Percentiles rank a stretch among this genome's conserved stretches.
Conservation (phyloP, 1,139 yeast species). For the Blastobotrys arbuscula region DNA sequence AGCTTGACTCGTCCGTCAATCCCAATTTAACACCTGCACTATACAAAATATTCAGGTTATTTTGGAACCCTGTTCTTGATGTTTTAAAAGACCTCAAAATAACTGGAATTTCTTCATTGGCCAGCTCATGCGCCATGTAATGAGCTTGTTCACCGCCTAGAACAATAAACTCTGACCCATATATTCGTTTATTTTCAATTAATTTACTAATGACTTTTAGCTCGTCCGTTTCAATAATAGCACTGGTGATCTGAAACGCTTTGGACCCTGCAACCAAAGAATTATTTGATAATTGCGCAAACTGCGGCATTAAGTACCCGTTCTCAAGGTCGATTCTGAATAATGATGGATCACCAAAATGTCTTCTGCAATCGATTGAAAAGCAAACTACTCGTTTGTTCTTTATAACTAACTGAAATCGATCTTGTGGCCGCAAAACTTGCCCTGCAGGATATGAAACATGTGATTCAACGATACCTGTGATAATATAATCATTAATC, state of each 20-base stretch:
- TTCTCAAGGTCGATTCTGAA: constrained; percentile 1
- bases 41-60: constrained; percentile 1
- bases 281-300: background rate
- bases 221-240: constrained; percentile 17
- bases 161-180: constrained; percentile 11
- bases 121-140: constrained; percentile 14
- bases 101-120: constrained; percentile 15
- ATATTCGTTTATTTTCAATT: constrained; percentile 13
- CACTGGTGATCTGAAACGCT: background rate
- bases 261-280: background rate
- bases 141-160: constrained; percentile 19
- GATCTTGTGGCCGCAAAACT: constrained; percentile 9
- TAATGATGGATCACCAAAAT: constrained; percentile 1
- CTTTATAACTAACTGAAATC: constrained; percentile 6
- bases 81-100: background rate
- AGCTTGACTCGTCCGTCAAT: background rate
- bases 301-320: constrained; percentile 6
- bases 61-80: constrained; percentile 1
- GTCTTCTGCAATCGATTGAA: constrained; percentile 9
- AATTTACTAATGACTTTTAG: constrained; percentile 15
- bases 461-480: constrained; percentile 9
- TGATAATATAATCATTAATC: constrained; percentile 1
- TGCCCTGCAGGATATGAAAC: constrained; percentile 7
- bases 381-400: constrained; percentile 3
- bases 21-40: constrained; percentile 7